Percentiles rank a stretch among this genome's conserved stretches.
Conservation (phyloP, 2,329 filamentous ascomycete species). For the Alternaria atra region DNA sequence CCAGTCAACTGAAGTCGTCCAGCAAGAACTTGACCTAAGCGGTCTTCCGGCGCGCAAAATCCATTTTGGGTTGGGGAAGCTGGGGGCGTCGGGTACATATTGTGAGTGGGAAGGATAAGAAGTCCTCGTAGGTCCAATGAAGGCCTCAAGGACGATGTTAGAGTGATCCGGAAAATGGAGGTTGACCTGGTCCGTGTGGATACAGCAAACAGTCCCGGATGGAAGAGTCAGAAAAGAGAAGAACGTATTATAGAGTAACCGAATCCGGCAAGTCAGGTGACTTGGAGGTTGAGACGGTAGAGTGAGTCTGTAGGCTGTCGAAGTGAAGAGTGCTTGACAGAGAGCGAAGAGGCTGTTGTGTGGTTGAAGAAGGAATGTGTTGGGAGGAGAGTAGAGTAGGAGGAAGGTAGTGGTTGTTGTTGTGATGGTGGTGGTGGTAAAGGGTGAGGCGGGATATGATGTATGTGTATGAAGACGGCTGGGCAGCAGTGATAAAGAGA, state of each 20-base stretch:
- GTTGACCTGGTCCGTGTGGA: slow-evolving; percentile 14
- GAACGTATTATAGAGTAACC: slow-evolving; percentile 30
- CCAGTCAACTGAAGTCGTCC: slow-evolving; percentile 83
- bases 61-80: slow-evolving; percentile 57
- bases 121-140: slow-evolving; percentile 53
- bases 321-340: slow-evolving; percentile 17
- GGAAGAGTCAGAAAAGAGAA: slow-evolving; percentile 17
- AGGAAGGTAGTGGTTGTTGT: slow-evolving; percentile 20
- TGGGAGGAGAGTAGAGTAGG: slow-evolving; percentile 26
- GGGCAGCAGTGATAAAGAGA: slow-evolving; percentile 47
- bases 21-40: slow-evolving; percentile 83
- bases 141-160: slow-evolving; percentile 51
- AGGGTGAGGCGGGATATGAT: slow-evolving; percentile 50
- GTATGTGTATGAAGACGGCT: slow-evolving; percentile 49
- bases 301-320: slow-evolving; percentile 11
- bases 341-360: slow-evolving; percentile 24
- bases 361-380: slow-evolving; percentile 35
- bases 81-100: slow-evolving; percentile 62
- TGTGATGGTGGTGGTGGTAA: slow-evolving; percentile 19
- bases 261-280: slow-evolving; percentile 34
- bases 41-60: slow-evolving; percentile 74
- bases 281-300: slow-evolving; percentile 17
- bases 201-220: slow-evolving; percentile 14
- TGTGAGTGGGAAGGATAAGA: slow-evolving; percentile 32
- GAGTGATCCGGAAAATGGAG: slow-evolving; percentile 29